A percentile compares a stretch with the other conserved stretches of the same genome.
These are phyloP conservation scores for Ceratopteris richardii DNA, from an alignment of 75 land plant species.

Conservation along the genomic window DNA sequence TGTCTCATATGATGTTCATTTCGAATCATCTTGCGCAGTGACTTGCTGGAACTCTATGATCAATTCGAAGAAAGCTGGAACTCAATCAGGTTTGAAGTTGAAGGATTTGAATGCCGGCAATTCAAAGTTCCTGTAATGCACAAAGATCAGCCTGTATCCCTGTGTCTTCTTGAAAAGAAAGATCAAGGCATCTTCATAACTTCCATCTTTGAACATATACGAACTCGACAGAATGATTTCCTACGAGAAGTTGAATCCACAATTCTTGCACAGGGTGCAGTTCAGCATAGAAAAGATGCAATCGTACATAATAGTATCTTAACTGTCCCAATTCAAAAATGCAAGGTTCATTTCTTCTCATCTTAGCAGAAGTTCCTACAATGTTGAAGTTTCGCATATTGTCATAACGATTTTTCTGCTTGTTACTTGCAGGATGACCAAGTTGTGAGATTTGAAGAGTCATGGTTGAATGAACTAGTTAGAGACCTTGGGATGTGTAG, in stretches of 20 bases:
- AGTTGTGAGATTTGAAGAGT: not conserved
- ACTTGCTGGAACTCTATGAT: not conserved
- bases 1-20: too few species aligned
- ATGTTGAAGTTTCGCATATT: too few species aligned
- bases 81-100: conserved; percentile 12
- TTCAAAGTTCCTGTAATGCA: conserved; percentile 11
- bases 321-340: conserved; percentile 11
- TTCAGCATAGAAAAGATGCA: not conserved
- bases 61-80: conserved; percentile 20
- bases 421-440: not conserved
- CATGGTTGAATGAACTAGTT: not conserved
- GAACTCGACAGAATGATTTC: conserved; percentile 12
- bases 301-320: not conserved
- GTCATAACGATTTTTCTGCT: not conserved
- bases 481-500: conserved; percentile 1
- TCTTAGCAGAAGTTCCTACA: too few species aligned
- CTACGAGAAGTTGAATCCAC: not conserved
- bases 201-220: conserved; percentile 12
- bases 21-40: too few species aligned
- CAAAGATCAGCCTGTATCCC: conserved; percentile 8
- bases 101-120: conserved; percentile 16
- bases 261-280: not conserved
- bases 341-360: conserved; percentile 21
- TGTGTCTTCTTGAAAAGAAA: conserved; percentile 19
- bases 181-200: conserved; percentile 19